phyloP scores from a whole-genome alignment of 1,284 basidiomycete species.

The Ganoderma lucidum region DNA sequence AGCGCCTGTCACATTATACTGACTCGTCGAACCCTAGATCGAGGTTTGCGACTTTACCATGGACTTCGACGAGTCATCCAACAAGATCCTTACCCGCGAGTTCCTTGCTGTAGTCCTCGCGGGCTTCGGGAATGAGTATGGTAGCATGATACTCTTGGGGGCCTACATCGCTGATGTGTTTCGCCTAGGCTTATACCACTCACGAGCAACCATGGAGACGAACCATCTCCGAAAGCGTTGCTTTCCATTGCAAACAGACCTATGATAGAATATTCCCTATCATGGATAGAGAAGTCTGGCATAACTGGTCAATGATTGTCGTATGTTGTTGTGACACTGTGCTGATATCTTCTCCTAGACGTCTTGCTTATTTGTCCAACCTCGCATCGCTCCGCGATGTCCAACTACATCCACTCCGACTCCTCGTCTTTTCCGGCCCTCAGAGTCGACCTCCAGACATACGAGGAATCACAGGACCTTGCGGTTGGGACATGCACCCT shows the following conservation, averaged over 20 bases:
- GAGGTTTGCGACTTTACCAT: slow-evolving; percentile 47
- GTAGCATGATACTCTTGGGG: slow-evolving; percentile 18
- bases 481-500: slow-evolving; percentile 74
- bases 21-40: slow-evolving; percentile 22
- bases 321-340: slow-evolving; percentile 2
- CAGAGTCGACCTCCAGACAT: slow-evolving; percentile 76
- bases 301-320: slow-evolving; percentile 67
- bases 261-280: slow-evolving; percentile 85
- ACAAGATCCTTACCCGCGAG: slow-evolving; percentile 65
- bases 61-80: slow-evolving; percentile 66
- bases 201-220: slow-evolving; percentile 76
- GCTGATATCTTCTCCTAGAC: slow-evolving; percentile 54
- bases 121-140: slow-evolving; percentile 89
- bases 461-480: slow-evolving; percentile 73
- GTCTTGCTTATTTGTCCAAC: slow-evolving; percentile 87
- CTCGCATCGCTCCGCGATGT: slow-evolving; percentile 75
- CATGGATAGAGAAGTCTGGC: slow-evolving; percentile 89
- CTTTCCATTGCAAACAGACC: slow-evolving; percentile 89
- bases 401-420: slow-evolving; percentile 83
- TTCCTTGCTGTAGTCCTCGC: slow-evolving; percentile 88
- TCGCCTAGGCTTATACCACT: slow-evolving; percentile 69
- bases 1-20: background rate
- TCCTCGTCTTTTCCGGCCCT: slow-evolving; percentile 65
- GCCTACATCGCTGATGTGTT: slow-evolving; percentile 5
- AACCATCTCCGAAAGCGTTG: slow-evolving; percentile 84